phyloP scores from a whole-genome alignment of 306 rosid species.

The Cicer judaicum region DNA sequence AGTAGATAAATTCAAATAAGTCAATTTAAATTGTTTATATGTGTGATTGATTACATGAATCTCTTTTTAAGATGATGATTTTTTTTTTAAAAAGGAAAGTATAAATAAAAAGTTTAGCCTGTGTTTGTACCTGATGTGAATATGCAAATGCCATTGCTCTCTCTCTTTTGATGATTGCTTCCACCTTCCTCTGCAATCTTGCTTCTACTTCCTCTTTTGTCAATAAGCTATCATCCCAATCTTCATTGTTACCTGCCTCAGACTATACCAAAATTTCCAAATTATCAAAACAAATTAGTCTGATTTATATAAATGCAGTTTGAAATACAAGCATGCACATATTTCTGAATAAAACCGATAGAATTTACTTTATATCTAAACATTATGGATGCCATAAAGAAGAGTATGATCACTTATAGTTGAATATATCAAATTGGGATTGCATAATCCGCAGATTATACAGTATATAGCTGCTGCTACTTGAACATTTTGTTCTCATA shows the following conservation, averaged over 20 bases:
- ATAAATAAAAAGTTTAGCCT: slow-evolving; percentile 22
- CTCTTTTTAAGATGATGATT: background rate
- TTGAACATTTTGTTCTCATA: slow-evolving; percentile 13
- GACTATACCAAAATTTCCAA: slow-evolving; percentile 59
- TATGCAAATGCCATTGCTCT: slow-evolving; percentile 96
- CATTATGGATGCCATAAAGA: slow-evolving; percentile 6
- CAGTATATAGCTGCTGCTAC: background rate
- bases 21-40: too few species aligned
- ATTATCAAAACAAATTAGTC: slow-evolving; percentile 34
- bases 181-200: slow-evolving; percentile 85
- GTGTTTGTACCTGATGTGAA: slow-evolving; percentile 76
- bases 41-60: too few species aligned
- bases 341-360: slow-evolving; percentile 22
- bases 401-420: slow-evolving; percentile 26
- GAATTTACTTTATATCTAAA: background rate
- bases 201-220: slow-evolving; percentile 90
- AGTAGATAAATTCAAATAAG: too few species aligned
- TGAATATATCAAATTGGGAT: slow-evolving; percentile 28
- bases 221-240: slow-evolving; percentile 93
- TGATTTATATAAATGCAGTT: slow-evolving; percentile 23
- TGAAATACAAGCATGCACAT: slow-evolving; percentile 33
- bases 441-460: background rate
- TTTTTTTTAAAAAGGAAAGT: background rate
- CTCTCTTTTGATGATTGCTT: slow-evolving; percentile 91
- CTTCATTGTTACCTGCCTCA: slow-evolving; percentile 75